Percentiles rank a stretch among this genome's conserved stretches.
phyloP scores from a whole-genome alignment of 1,284 basidiomycete species.

The Apiotrichum porosum region DNA sequence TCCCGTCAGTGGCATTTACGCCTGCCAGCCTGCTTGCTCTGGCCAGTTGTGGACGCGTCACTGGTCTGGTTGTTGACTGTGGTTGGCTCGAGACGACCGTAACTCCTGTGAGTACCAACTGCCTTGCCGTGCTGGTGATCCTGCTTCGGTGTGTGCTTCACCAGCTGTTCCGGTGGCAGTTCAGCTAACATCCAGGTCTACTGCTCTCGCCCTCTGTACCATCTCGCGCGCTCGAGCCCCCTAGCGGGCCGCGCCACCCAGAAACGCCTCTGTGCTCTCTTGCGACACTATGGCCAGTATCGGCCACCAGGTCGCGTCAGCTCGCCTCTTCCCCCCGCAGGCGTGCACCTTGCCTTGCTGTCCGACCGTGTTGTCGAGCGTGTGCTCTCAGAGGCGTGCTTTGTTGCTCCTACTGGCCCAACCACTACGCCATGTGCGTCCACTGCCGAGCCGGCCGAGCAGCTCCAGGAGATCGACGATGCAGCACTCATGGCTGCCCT shows the following conservation, averaged over 20 bases:
- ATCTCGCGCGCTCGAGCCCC: conserved; percentile 72
- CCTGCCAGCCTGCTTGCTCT: conserved; percentile 78
- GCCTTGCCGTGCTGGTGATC: too few species aligned
- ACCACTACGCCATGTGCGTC: background rate
- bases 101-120: conserved; percentile 65
- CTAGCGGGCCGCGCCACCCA: conserved; percentile 71
- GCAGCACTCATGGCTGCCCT: conserved; percentile 10
- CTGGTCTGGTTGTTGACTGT: conserved; percentile 86
- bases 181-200: conserved; percentile 62
- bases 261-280: conserved; percentile 67
- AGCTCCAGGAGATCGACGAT: conserved; percentile 13
- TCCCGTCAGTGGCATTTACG: conserved; percentile 87
- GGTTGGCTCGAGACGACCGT: conserved; percentile 85
- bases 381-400: conserved; percentile 41
- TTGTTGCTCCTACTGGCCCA: conserved; percentile 18
- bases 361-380: conserved; percentile 31
- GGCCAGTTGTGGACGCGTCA: conserved; percentile 77
- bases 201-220: conserved; percentile 75
- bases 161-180: too few species aligned
- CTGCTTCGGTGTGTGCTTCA: too few species aligned
- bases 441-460: conserved; percentile 2
- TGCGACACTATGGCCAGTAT: conserved; percentile 63
- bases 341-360: conserved; percentile 12
- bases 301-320: conserved; percentile 1
- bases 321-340: background rate